A percentile compares a stretch with the other conserved stretches of the same genome.
Evolutionary conservation across 2,329 filamentous ascomycete species (phyloP).

Genomic region (Biscogniauxia marginata): DNA sequence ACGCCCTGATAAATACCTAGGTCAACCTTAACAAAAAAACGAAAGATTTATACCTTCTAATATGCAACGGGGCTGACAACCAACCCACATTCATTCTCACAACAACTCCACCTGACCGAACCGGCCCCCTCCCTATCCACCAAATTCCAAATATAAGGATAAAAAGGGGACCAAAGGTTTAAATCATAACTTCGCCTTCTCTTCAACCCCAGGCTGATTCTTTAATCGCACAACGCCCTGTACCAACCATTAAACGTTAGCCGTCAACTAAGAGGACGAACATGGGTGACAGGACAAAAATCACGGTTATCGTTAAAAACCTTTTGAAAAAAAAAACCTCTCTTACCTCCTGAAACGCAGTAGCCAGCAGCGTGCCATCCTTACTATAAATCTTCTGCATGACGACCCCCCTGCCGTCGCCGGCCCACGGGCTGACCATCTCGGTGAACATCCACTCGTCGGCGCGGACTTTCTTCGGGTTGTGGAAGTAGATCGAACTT

Average conservation of each 20-base stretch:
- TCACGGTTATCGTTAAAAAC: too few species aligned
- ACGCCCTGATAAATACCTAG: too few species aligned
- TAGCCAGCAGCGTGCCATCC: constrained; percentile 73
- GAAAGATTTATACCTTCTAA: too few species aligned
- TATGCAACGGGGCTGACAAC: too few species aligned
- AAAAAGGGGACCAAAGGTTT: background rate
- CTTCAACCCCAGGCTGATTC: constrained; percentile 15
- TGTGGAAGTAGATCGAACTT: constrained; percentile 63
- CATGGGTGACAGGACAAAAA: background rate
- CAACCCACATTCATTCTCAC: too few species aligned
- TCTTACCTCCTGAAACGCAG: constrained; percentile 75
- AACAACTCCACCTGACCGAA: background rate
- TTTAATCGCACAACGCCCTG: constrained; percentile 33
- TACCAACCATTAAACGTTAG: background rate
- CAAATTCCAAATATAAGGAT: background rate
- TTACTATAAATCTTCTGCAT: constrained; percentile 69
- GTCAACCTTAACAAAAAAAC: too few species aligned
- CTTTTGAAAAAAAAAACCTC: constrained; percentile 4
- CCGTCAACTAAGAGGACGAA: too few species aligned
- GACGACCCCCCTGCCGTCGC: constrained; percentile 74
- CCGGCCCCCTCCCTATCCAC: background rate
- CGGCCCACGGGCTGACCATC: constrained; percentile 78
- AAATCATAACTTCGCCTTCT: constrained; percentile 24
- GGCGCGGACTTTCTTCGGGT: constrained; percentile 55
- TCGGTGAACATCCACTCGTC: constrained; percentile 79